phyloP scores from a whole-genome alignment of 805 yeast genomes.

The Sugiyamaella boreocaroliniensis region DNA sequence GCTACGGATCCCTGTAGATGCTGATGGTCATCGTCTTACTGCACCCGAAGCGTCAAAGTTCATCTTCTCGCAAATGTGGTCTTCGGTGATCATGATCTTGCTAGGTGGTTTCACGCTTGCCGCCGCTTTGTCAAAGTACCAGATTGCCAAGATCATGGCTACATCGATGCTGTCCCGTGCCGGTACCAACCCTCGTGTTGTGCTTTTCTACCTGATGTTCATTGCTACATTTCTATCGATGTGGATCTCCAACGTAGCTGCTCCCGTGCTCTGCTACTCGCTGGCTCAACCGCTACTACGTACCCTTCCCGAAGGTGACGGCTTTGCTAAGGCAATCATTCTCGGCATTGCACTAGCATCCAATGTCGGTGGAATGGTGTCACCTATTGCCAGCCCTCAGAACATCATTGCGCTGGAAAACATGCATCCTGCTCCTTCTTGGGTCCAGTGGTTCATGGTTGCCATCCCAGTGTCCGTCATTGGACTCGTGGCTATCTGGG shows the following conservation, averaged over 20 bases:
- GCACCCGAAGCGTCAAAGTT: conserved; percentile 70
- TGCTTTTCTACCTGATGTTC: conserved; percentile 73
- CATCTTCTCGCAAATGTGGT: conserved; percentile 88
- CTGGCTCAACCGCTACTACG: conserved; percentile 85
- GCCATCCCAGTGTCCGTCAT: conserved; percentile 72
- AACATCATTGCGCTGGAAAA: conserved; percentile 83
- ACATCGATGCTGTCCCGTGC: conserved; percentile 75
- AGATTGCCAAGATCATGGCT: conserved; percentile 79
- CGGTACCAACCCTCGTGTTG: conserved; percentile 76
- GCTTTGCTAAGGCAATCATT: conserved; percentile 75
- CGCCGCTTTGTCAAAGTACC: conserved; percentile 86
- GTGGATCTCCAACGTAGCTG: conserved; percentile 97
- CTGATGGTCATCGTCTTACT: conserved; percentile 47
- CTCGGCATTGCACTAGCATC: conserved; percentile 91
- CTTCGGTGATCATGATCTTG: conserved; percentile 81
- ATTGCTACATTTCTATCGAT: conserved; percentile 82
- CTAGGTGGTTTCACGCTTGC: conserved; percentile 94
- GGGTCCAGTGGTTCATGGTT: conserved; percentile 92
- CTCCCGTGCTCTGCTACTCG: conserved; percentile 89
- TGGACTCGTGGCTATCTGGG: conserved; percentile 64
- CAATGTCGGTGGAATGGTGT: conserved; percentile 93
- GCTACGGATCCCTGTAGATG: conserved; percentile 59
- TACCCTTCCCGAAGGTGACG: conserved; percentile 70
- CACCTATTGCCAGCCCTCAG: conserved; percentile 96
- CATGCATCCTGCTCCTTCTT: conserved; percentile 76